A percentile compares a stretch with the other conserved stretches of the same genome.
Evolutionary conservation across 2,329 filamentous ascomycete species (phyloP).

Genomic region (Pezicula rhizophila): DNA sequence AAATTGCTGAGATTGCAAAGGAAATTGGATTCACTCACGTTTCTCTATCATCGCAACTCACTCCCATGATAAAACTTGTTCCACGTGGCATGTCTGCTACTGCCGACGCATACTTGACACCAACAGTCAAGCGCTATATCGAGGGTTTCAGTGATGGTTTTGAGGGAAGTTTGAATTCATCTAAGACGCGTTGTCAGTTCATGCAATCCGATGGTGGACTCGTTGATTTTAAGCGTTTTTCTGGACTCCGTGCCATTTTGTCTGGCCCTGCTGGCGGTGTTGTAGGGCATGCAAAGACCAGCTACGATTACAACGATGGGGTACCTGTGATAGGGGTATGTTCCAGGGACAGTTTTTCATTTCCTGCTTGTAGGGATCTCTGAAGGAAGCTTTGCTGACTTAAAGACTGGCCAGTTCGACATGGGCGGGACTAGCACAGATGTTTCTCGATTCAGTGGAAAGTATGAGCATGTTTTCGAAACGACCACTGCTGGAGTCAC

Average conservation of each 20-base stretch:
- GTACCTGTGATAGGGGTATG: slow-evolving; percentile 43
- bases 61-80: slow-evolving; percentile 74
- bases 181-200: slow-evolving; percentile 80
- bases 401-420: too few species aligned
- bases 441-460: slow-evolving; percentile 79
- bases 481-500: slow-evolving; percentile 92
- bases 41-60: slow-evolving; percentile 68
- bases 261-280: slow-evolving; percentile 91
- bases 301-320: slow-evolving; percentile 47
- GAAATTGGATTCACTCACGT: slow-evolving; percentile 82
- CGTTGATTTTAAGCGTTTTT: slow-evolving; percentile 74
- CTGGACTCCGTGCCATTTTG: slow-evolving; percentile 75
- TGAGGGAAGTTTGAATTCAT: slow-evolving; percentile 65
- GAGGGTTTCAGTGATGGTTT: slow-evolving; percentile 75
- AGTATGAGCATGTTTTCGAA: slow-evolving; percentile 91
- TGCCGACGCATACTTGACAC: slow-evolving; percentile 68
- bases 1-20: slow-evolving; percentile 58
- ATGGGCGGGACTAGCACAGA: slow-evolving; percentile 81
- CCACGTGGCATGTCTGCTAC: slow-evolving; percentile 64
- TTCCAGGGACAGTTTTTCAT: slow-evolving; percentile 53
- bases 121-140: slow-evolving; percentile 65
- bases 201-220: slow-evolving; percentile 70
- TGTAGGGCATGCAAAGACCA: slow-evolving; percentile 72
- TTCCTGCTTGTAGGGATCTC: too few species aligned
- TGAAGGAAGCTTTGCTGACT: too few species aligned